Evolutionary conservation across 495 filamentous ascomycete species (phyloP).

Genomic region (Xylaria palmicola): DNA sequence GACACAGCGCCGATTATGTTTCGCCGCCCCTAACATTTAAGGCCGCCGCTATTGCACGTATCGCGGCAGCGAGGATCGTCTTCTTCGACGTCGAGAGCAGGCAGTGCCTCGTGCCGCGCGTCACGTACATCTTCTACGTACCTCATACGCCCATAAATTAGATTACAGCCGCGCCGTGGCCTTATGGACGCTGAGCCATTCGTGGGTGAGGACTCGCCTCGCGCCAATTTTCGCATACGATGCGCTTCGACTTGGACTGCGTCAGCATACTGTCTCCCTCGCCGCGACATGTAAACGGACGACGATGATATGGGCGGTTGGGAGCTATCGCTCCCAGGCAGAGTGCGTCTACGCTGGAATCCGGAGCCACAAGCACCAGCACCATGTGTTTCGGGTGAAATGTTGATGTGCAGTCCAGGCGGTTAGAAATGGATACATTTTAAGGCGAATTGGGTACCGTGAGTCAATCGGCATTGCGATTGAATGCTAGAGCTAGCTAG

Average conservation of each 20-base stretch:
- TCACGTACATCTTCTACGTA: conserved; percentile 45
- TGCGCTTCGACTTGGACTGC: conserved; percentile 42
- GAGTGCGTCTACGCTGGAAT: conserved; percentile 15
- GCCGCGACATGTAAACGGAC: background rate
- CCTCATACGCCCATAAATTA: no score
- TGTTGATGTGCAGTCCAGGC: no score
- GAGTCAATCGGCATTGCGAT: no score
- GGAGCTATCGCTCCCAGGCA: conserved; percentile 43
- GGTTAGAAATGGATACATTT: no score
- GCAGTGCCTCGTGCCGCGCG: conserved; percentile 20
- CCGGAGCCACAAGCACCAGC: background rate
- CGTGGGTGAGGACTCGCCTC: conserved; percentile 33
- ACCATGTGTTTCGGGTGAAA: no score
- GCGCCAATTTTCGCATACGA: conserved; percentile 35
- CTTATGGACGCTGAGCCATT: conserved; percentile 14
- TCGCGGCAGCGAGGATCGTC: conserved; percentile 36
- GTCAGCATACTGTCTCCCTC: conserved; percentile 32
- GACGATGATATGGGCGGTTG: conserved; percentile 34
- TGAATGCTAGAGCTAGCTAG: no score
- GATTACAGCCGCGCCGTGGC: no score
- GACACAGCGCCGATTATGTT: no score
- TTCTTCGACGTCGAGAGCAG: conserved; percentile 37
- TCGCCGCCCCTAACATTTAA: no score
- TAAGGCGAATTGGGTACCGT: no score
- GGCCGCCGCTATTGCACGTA: no score